Base-by-base conservation (phyloP, 495 filamentous ascomycete species). In the Podospora pseudocomata region DNA sequence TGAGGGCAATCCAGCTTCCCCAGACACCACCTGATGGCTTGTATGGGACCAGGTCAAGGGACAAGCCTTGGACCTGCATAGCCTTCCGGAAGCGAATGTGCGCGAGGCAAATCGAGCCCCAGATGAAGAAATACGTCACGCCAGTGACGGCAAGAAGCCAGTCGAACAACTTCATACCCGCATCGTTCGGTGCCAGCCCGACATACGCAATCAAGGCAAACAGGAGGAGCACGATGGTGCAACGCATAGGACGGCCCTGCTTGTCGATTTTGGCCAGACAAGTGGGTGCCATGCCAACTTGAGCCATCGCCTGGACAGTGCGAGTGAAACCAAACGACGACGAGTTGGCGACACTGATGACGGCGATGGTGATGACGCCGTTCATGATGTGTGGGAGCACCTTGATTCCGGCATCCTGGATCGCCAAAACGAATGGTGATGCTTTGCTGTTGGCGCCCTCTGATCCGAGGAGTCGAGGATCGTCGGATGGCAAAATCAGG, bases 81-180 rank as follows among this genome's bases (percentile, higher is more conserved):
- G 83, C 90, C 20, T 77, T 74, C 20, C 91, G 87, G 85, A 92
- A 92, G 28, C 90, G 86, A 73, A 94, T 91, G 72, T 93, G 91
- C 2, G 89, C 84, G 16, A 91, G 72, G 77, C 86, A 73, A 76
- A 92, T 89, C 61, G 86, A 87, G 18, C 86, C 88, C 88, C 88
- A 93, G 65, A 86, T 84, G 79, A 92, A 91, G 74, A 92, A 85
- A 75, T 84, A 80, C 30, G 84, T 82, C 20, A 92, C 81, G 68
- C 87, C 90, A 4, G 88, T 89, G 19, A 93, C 77, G 9, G 89
- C 82, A 26, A 91, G 84, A 23, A 93, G 85, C 90, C 91, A 93
- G 68, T 77, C 72, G 71, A 87, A 86, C 62, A 83, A 73, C 2
- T 71, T 72, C 6, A 66, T 64, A 6, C 49, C 49, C 1, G 28